These are phyloP conservation scores for Calophaca sinica DNA, from an alignment of 306 rosid species.

Conservation along the genomic window DNA sequence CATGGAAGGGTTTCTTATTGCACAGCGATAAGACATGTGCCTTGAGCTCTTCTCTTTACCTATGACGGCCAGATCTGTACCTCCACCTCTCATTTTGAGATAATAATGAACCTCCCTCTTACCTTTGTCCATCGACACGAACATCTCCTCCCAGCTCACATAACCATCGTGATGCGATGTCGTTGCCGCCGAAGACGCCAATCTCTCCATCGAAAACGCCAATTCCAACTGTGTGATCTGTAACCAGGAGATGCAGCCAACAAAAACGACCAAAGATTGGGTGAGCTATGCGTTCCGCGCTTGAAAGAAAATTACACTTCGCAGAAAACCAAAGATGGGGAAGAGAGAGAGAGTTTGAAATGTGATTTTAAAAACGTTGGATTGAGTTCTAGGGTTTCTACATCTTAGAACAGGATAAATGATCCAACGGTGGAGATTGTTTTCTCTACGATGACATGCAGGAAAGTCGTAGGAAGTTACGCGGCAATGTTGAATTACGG, in stretches of 20 bases:
- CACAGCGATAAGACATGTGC: constrained; percentile 76
- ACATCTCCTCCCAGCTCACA: constrained; percentile 77
- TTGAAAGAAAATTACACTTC: neutral
- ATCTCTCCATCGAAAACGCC: constrained; percentile 53
- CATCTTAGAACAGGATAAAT: constrained; percentile 42
- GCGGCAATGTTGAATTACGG: neutral
- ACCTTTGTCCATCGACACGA: constrained; percentile 65
- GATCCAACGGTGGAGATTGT: constrained; percentile 61
- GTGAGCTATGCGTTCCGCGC: constrained; percentile 1
- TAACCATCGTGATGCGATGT: constrained; percentile 51
- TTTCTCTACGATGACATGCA: constrained; percentile 22
- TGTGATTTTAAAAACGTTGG: constrained; percentile 47
- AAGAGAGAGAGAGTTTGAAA: constrained; percentile 19
- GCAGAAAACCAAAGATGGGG: neutral
- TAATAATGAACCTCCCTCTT: constrained; percentile 75
- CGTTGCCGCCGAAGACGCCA: constrained; percentile 43
- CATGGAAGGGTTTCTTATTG: constrained; percentile 42
- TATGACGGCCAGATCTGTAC: constrained; percentile 77
- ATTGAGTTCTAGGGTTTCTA: constrained; percentile 70
- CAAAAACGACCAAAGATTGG: neutral
- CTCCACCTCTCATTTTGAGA: constrained; percentile 62
- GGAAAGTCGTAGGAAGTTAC: constrained; percentile 67
- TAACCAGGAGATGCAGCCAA: neutral
- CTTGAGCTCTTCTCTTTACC: constrained; percentile 82
- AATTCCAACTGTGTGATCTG: neutral